Evolutionary conservation across 163 green algal species (phyloP).

Genomic region (Chlamydomonas reinhardtii): DNA sequence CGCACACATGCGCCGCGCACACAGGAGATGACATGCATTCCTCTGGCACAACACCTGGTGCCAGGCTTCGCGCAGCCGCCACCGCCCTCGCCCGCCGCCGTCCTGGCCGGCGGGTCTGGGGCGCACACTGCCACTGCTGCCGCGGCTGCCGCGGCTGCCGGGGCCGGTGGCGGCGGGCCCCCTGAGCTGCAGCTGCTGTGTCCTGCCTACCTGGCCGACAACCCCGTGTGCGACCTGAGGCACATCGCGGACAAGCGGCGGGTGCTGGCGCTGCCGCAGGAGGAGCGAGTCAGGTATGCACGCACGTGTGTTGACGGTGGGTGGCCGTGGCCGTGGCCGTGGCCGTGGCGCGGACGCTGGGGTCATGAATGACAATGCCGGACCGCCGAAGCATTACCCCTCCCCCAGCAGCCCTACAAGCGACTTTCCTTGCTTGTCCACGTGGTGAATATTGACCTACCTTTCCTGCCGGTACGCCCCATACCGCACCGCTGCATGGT

Average conservation of each 20-base stretch:
- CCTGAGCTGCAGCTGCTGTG: too few relatives aligned
- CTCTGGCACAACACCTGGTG: constrained; percentile 12
- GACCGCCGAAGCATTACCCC: too few relatives aligned
- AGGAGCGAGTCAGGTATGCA: constrained; percentile 22
- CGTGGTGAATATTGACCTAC: neutral
- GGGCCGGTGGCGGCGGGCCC: neutral
- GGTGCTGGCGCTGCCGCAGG: constrained; percentile 6
- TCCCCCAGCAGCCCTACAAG: too few relatives aligned
- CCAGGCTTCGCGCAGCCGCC: neutral
- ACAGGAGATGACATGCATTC: constrained; percentile 13
- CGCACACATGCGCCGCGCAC: too few relatives aligned
- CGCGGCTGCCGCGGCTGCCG: constrained; percentile 12
- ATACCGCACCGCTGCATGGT: too few relatives aligned
- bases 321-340: too few relatives aligned
- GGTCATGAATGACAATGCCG: too few relatives aligned
- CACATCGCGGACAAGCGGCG: neutral
- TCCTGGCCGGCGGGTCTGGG: neutral
- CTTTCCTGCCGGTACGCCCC: too few relatives aligned
- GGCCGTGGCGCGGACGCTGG: too few relatives aligned
- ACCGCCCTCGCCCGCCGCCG: neutral
- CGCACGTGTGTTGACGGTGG: too few relatives aligned
- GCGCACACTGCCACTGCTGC: neutral
- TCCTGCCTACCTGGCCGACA: constrained; percentile 16
- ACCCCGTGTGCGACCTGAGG: neutral
- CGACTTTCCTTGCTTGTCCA: neutral